Evolutionary conservation across 306 rosid species (phyloP).

Genomic region (Amphicarpaea edgeworthii): DNA sequence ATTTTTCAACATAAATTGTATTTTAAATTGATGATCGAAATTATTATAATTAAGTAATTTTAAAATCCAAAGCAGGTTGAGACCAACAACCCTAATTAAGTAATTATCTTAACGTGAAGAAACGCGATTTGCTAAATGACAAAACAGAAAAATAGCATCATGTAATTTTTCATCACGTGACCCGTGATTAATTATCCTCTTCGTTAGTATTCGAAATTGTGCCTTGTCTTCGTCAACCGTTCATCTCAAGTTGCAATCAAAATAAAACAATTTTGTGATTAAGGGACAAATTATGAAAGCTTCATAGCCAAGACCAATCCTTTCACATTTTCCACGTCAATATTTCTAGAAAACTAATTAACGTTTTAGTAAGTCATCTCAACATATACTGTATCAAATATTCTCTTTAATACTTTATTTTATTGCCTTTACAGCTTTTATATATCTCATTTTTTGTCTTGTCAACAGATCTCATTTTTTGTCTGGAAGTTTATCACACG

Average conservation of each 20-base stretch:
- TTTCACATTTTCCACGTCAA: neutral
- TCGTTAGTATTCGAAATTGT: too few relatives aligned
- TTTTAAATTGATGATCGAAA: too few relatives aligned
- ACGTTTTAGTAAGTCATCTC: neutral
- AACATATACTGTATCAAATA: neutral
- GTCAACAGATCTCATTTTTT: too few relatives aligned
- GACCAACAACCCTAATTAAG: neutral
- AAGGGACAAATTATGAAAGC: constrained; percentile 20
- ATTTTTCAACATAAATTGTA: too few relatives aligned
- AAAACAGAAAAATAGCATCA: neutral
- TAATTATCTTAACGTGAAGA: neutral
- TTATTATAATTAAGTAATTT: too few relatives aligned
- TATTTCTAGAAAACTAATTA: neutral
- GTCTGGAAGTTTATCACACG: too few relatives aligned
- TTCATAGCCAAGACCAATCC: constrained; percentile 28
- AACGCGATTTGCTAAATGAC: neutral
- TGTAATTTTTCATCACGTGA: constrained; percentile 1
- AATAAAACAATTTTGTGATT: neutral
- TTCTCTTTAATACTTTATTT: neutral
- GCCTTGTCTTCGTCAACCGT: constrained; percentile 1
- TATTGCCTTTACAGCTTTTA: too few relatives aligned
- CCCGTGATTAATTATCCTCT: neutral
- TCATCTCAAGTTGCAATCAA: constrained; percentile 21
- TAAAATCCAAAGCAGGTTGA: too few relatives aligned
- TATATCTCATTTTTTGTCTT: too few relatives aligned